Evolutionary conservation across 345 rosid genomes (phyloP).

Genomic region (Noccaea bulbosa): DNA sequence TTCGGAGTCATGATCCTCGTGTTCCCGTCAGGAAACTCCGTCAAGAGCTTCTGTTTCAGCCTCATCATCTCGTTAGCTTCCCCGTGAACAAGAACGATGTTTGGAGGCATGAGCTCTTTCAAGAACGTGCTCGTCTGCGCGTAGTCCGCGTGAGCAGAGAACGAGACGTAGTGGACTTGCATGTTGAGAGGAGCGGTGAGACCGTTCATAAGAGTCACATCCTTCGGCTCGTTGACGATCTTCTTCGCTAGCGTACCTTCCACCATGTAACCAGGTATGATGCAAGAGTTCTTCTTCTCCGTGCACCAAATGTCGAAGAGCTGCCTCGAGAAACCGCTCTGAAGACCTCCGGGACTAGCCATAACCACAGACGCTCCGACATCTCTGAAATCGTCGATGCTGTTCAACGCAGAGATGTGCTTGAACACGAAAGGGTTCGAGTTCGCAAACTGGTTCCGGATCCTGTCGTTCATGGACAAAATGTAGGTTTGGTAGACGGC

Average conservation of each 20-base stretch:
- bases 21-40: slow-evolving; percentile 80
- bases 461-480: slow-evolving; percentile 91
- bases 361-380: slow-evolving; percentile 92
- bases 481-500: slow-evolving; percentile 96
- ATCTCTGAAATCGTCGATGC: slow-evolving; percentile 84
- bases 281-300: slow-evolving; percentile 86
- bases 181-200: slow-evolving; percentile 82
- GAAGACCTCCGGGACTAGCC: slow-evolving; percentile 95
- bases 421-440: slow-evolving; percentile 95
- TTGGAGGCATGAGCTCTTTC: slow-evolving; percentile 94
- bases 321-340: slow-evolving; percentile 90
- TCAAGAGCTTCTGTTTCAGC: slow-evolving; percentile 82
- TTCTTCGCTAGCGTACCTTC: slow-evolving; percentile 87
- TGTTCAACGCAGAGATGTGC: slow-evolving; percentile 76
- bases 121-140: slow-evolving; percentile 94
- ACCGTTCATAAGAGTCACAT: slow-evolving; percentile 94
- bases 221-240: slow-evolving; percentile 87
- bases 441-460: slow-evolving; percentile 85
- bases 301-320: slow-evolving; percentile 93
- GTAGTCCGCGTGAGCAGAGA: slow-evolving; percentile 95
- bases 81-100: slow-evolving; percentile 92
- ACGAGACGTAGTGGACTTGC: slow-evolving; percentile 92
- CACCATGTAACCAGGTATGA: slow-evolving; percentile 83
- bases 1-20: slow-evolving; percentile 81
- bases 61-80: slow-evolving; percentile 94